A percentile compares a stretch with the other conserved stretches of the same genome.
phyloP scores from a whole-genome alignment of 345 rosid genomes.

The Lepidium sativum region DNA sequence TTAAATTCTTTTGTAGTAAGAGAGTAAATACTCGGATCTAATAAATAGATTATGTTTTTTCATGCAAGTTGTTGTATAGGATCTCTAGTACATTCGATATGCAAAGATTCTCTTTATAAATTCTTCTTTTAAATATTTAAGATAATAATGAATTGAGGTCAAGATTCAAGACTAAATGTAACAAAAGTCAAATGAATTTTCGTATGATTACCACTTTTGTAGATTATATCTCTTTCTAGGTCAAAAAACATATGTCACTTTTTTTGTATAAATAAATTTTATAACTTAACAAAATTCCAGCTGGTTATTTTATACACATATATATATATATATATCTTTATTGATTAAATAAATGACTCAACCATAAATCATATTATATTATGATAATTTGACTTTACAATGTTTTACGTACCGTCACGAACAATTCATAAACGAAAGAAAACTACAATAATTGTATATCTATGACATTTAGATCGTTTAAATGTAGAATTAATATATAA shows the following conservation, averaged over 20 bases:
- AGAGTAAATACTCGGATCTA: neutral
- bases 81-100: constrained; percentile 11
- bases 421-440: neutral
- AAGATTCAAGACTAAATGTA: constrained; percentile 11
- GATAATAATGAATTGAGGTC: constrained; percentile 12
- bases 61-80: constrained; percentile 8
- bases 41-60: neutral
- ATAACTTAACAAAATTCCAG: constrained; percentile 20
- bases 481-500: neutral
- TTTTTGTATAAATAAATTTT: neutral
- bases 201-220: constrained; percentile 13
- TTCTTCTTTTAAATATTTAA: neutral
- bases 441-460: neutral
- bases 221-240: constrained; percentile 1
- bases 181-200: constrained; percentile 16
- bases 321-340: neutral
- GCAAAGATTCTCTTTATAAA: constrained; percentile 1
- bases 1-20: neutral
- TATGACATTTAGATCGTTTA: neutral
- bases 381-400: constrained; percentile 1
- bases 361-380: neutral
- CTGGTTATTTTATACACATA: neutral
- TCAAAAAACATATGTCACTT: constrained; percentile 22
- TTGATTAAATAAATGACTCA: neutral
- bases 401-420: neutral